These are phyloP conservation scores for Alternaria tenuissima DNA, from an alignment of 2,329 filamentous ascomycete genomes.

Conservation along the genomic window DNA sequence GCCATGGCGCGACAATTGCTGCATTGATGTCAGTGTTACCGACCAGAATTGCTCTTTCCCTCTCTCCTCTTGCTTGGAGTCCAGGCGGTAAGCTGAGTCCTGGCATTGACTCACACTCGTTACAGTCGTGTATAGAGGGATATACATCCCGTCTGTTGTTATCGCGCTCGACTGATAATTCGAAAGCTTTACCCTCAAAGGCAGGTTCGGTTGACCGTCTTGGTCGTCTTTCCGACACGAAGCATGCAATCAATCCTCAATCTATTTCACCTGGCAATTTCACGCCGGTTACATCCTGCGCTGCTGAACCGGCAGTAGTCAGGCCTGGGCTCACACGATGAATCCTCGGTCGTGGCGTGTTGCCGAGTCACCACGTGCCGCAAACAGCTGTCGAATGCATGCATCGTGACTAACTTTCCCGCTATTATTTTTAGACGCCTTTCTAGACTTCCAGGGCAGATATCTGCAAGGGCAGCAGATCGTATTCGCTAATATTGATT, in stretches of 20 bases:
- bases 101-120: not conserved
- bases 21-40: not conserved
- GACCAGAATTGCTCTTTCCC: not conserved
- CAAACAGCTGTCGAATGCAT: constrained; percentile 14
- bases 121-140: not conserved
- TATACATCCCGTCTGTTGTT: not conserved
- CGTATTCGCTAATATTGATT: constrained; percentile 40
- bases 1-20: not conserved
- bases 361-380: constrained; percentile 20
- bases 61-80: not conserved
- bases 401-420: constrained; percentile 24
- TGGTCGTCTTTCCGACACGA: constrained; percentile 32
- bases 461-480: constrained; percentile 41
- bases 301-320: constrained; percentile 27
- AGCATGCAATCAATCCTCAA: constrained; percentile 46
- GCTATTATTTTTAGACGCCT: constrained; percentile 41
- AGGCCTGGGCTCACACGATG: constrained; percentile 38
- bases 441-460: constrained; percentile 21
- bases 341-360: constrained; percentile 7
- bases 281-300: constrained; percentile 30
- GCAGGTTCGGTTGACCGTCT: constrained; percentile 17
- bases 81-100: not conserved
- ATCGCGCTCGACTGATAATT: not conserved
- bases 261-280: constrained; percentile 34
- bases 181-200: not conserved